Percentiles rank a stretch among this genome's conserved stretches.
phyloP scores from a whole-genome alignment of 352 stramenopile species.

The Phytophthora capsici region DNA sequence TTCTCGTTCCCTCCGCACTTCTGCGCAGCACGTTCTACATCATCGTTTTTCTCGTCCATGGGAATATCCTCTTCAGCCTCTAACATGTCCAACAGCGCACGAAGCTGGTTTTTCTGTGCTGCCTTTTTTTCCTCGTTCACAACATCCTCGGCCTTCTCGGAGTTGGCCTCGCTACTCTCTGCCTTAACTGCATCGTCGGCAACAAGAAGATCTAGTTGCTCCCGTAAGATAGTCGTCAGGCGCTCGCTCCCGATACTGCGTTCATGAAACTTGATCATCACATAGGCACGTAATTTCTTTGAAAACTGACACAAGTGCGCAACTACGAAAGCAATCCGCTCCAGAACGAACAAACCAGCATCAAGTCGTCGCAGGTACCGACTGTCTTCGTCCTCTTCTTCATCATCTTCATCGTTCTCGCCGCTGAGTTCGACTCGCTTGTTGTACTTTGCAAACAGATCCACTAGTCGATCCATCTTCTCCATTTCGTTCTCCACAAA shows the following conservation, averaged over 20 bases:
- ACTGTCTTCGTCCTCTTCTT: conserved; percentile 59
- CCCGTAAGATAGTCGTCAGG: conserved; percentile 50
- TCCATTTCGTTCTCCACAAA: conserved; percentile 86
- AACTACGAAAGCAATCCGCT: conserved; percentile 69
- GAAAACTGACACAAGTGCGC: conserved; percentile 72
- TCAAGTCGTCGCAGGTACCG: conserved; percentile 72
- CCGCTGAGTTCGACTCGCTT: conserved; percentile 48
- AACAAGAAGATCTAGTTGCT: conserved; percentile 66
- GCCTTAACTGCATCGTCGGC: conserved; percentile 25
- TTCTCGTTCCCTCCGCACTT: conserved; percentile 3
- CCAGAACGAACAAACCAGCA: conserved; percentile 78
- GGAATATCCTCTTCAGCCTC: conserved; percentile 14
- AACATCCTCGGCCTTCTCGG: conserved; percentile 19
- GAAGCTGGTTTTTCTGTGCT: conserved; percentile 45
- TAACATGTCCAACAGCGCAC: conserved; percentile 45
- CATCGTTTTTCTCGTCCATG: conserved; percentile 1
- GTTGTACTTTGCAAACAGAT: conserved; percentile 82
- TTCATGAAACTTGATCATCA: conserved; percentile 82
- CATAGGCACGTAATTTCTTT: conserved; percentile 66
- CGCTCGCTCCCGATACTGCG: conserved; percentile 61
- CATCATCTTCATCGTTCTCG: conserved; percentile 37
- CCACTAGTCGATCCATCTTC: conserved; percentile 80
- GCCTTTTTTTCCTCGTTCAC: conserved; percentile 38
- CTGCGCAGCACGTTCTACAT: conserved; percentile 3
- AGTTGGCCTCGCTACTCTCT: not conserved